Evolutionary conservation across 768 basidiomycete species (phyloP), one percentile per base, ranked within the genome.

Genomic region (Lyophyllum semitale): DNA sequence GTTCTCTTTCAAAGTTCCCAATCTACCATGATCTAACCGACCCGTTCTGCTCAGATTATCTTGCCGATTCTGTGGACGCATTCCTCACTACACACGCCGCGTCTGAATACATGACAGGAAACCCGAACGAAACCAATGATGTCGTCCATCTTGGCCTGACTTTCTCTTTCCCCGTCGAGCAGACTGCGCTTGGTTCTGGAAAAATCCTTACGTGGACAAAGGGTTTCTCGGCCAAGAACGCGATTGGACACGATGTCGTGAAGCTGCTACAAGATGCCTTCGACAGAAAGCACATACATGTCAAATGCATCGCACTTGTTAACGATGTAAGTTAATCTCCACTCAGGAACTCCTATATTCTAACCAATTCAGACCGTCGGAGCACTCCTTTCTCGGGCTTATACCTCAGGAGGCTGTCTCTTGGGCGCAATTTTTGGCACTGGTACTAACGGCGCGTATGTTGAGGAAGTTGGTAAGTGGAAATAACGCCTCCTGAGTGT

Each of bases 81-180:
- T 99, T 99, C 77, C 78, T 98, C 61, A 96, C 92, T 13, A 75
- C 71, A 13, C 74, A 78, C 54, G 72, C 79, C 29, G 73, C 75
- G 20, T 71, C 69, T 23, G 82, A 87, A 27, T 79, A 80, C 53
- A 62, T 67, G 20, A 60, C 69, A 9, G 65, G 63, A 47, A 54
- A 53, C 42, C 55, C 56, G 17, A 54, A 43, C 18, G 54, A 57
- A 12, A 61, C 58, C 17, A 62, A 69, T 1, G 74, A 80, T 61
- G 63, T 72, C 2, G 74, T 83, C 8, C 73, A 77, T 46, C 86
- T 99, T 2, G 97, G 96, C 8, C 81, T 99, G 48, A 98, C 97
- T 0, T 99, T 98, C 71, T 95, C 92, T 26, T 97, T 98, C 77
- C 97, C 97, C 1, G 97, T 98, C 26, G 93, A 97, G 64, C 97